Evolutionary conservation across 495 filamentous ascomycete genomes (phyloP), one percentile per base, ranked within the genome.

Genomic region (Mytilinidion resinicola): DNA sequence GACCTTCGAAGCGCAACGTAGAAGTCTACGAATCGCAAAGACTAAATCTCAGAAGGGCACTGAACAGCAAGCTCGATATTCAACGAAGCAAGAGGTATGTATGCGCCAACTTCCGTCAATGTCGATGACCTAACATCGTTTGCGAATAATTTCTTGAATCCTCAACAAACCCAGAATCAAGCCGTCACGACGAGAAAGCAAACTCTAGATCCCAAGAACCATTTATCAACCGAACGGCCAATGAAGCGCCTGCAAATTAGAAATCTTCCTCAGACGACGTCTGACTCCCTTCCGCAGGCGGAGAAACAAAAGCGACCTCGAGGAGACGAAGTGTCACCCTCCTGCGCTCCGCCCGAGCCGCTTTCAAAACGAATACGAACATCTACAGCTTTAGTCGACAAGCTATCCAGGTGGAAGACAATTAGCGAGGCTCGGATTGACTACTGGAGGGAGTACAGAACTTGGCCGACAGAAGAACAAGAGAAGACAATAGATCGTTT

Each of bases 391-490:
- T 50, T 20, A 9, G 6, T 21, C 20, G n/a, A 20, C n/a, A n/a
- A n/a, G n/a, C n/a, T n/a, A n/a, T n/a, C n/a, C n/a, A n/a, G n/a
- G n/a, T n/a, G n/a, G 44, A 38, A 57, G 44, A 57, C 44, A 39
- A 57, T 50, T 30, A 36, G 33, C 30, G 46, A 57, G 34, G 55
- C 44, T 56, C 37, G 10, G 12, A 42, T 41, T 55, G 3, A 43
- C 3, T 55, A 6, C 52, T 55, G 20, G 52, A 43, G 3, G 10
- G 52, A 55, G 17, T 42, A 38, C 14, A 6, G 39, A 35, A 25
- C 53, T 19, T 55, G 39, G 53, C 53, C 39, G 25, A 53, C 50
- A 38, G 50, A 53, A 42, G 53, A 55, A 44, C 19, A 55, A 55
- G 53, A 55, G 3, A 46, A 43, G 2, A 55, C 19, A 55, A 55